phyloP scores from a whole-genome alignment of 2,329 filamentous ascomycete genomes.

The Botrytis medusae region DNA sequence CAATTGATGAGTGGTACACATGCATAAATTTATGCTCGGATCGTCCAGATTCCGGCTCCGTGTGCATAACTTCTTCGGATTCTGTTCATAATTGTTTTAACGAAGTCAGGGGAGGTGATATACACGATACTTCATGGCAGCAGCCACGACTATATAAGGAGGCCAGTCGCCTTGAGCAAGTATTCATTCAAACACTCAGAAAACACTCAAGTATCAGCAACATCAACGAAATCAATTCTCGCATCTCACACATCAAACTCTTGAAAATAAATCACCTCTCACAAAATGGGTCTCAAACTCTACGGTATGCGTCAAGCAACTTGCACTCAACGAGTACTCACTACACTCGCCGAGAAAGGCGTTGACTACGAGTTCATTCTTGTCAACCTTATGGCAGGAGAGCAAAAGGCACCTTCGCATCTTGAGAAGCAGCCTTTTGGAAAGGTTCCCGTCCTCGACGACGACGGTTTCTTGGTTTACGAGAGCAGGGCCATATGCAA shows the following conservation, averaged over 20 bases:
- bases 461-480: constrained; percentile 39
- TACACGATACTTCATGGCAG: not conserved
- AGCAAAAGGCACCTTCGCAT: constrained; percentile 33
- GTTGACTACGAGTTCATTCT: constrained; percentile 35
- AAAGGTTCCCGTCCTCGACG: constrained; percentile 41
- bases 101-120: not conserved
- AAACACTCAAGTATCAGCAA: constrained; percentile 2
- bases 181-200: not conserved
- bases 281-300: constrained; percentile 40
- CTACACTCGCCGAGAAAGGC: constrained; percentile 38
- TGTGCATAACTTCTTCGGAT: not conserved
- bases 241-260: not conserved
- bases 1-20: not conserved
- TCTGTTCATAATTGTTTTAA: not conserved
- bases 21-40: not conserved
- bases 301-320: constrained; percentile 36
- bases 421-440: constrained; percentile 41
- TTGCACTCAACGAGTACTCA: constrained; percentile 37
- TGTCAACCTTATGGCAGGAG: constrained; percentile 33
- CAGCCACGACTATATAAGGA: not conserved
- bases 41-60: not conserved
- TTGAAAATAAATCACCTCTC: not conserved
- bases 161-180: not conserved
- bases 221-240: not conserved
- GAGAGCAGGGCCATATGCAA: constrained; percentile 38